A percentile compares a stretch with the other conserved stretches of the same genome.
Evolutionary conservation across 495 filamentous ascomycete genomes (phyloP).

Genomic region (Hyaloscypha bicolor): DNA sequence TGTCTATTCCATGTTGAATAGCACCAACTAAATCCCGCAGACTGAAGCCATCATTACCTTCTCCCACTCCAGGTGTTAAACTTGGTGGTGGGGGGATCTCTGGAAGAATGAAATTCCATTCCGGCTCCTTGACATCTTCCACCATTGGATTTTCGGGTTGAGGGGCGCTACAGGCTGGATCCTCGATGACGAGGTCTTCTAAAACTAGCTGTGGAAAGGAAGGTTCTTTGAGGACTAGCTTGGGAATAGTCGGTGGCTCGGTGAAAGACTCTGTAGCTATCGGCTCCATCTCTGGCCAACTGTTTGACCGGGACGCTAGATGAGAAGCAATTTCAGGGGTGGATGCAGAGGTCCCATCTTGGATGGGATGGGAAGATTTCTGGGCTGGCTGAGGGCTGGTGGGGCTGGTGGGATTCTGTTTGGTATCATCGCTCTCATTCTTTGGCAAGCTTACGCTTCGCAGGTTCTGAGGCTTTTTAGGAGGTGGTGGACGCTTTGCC

Average conservation of each 20-base stretch:
- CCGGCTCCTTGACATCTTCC: slow-evolving; percentile 4
- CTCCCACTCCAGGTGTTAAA: slow-evolving; percentile 16
- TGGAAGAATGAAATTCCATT: slow-evolving; percentile 26
- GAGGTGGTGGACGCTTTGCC: too few relatives aligned
- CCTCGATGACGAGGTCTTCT: neutral
- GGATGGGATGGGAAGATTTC: too few relatives aligned
- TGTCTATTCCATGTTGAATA: slow-evolving; percentile 35
- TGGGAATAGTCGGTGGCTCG: neutral
- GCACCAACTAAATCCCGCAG: slow-evolving; percentile 29
- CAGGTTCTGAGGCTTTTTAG: too few relatives aligned
- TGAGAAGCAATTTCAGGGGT: too few relatives aligned
- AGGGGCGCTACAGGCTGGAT: neutral
- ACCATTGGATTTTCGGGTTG: neutral
- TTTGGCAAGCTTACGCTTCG: too few relatives aligned
- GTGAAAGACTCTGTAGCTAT: too few relatives aligned
- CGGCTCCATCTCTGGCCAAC: too few relatives aligned
- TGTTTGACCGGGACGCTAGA: too few relatives aligned
- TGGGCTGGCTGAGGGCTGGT: too few relatives aligned
- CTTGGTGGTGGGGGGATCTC: neutral
- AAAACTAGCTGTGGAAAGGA: neutral
- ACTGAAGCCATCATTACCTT: slow-evolving; percentile 24
- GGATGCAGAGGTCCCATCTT: too few relatives aligned
- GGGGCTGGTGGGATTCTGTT: too few relatives aligned
- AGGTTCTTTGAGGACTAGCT: neutral
- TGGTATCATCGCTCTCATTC: too few relatives aligned